Evolutionary conservation across 257 asterid genomes (phyloP), one percentile per base, ranked within the genome.

Genomic region (Penstemon davidsonii): DNA sequence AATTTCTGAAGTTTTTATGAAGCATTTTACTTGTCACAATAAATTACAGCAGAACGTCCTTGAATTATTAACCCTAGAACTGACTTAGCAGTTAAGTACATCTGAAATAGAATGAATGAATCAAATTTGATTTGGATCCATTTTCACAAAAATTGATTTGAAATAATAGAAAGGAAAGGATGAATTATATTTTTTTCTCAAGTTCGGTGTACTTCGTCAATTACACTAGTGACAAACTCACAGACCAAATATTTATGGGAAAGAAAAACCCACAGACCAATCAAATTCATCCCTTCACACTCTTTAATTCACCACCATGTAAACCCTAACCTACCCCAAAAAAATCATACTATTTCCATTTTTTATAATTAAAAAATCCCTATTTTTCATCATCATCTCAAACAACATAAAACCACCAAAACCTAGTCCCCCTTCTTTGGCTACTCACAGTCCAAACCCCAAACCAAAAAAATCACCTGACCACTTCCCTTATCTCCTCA

Each of bases 401-500:
- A 58, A n/a, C 18, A 37, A 4, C 36, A 64, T 68, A 71, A 75
- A 69, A 44, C 3, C 55, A 60, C 70, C 78, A 63, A 75, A 77
- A 78, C 91, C 84, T 79, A 79, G 75, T 55, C 77, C 68, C n/a
- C 7, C 53, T 38, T 15, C 47, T 11, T 73, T 41, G 94, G 83
- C 87, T 77, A 82, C 67, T 69, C 80, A 68, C 53, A 76, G 79
- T 72, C 84, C 81, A 42, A 40, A 41, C 6, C 40, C 62, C 4
- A 25, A 1, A 25, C 33, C 33, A 25, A 25, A 25, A 15, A 25
- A 2, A 25, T 2, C 33, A 25, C 12, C 3, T 45, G 10, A n/a
- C 66, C 33, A 33, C 55, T 13, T 3, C 11, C 15, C 33, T 55
- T 33, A 42, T 49, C 69, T 40, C 49, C 41, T 40, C 61, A 2